Base-by-base conservation (phyloP, 805 yeast genomes). In the Candida bentonensis region DNA sequence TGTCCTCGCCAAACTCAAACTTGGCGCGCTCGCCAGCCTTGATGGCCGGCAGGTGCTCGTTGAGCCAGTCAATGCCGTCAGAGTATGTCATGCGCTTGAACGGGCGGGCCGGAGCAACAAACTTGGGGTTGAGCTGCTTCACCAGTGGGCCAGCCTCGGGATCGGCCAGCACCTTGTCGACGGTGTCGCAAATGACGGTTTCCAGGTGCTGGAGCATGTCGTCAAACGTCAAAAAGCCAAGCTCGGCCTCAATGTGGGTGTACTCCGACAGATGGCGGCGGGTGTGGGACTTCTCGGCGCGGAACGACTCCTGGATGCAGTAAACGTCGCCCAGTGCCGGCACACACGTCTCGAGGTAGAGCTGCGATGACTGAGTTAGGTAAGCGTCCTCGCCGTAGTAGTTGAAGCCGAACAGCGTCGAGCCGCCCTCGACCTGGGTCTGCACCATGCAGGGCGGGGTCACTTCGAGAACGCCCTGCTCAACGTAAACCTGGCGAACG, bases 381-480 rank as follows among this genome's bases (percentile, higher is more conserved):
- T 70, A 92, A 9, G 98, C 97, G 63, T 88, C 92, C 69, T 92
- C 94, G 45, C 96, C 97, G 63, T 92, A 92, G 71, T 94, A 92
- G 63, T 84, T 82, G 69, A 92, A 70, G 58, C 80, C 78, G 73
- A 92, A 92, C 60, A 92, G 72, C 15, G 98, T 92, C 33, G 96
- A 83, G 44, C 99, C 99, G 63, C 99, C 98, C 69, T 92, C 99
- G 48, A 92, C 99, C 71, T 92, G 97, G 33, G 96, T 88, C 69
- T 92, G 98, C 46, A 92, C 99, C 97, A 92, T 92, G 68, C 97
- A 88, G 59, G 99, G 99, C 40, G 98, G 96, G 33, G 97, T 92
- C 48, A 94, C 96, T 72, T 92, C 99, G 25, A 77, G 67, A 43
- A 88, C 59, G 26, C 76, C 73, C 67, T 81, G 85, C 58, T 85